Evolutionary conservation across 352 stramenopile genomes (phyloP).

Genomic region (Thraustochytrium sp.): DNA sequence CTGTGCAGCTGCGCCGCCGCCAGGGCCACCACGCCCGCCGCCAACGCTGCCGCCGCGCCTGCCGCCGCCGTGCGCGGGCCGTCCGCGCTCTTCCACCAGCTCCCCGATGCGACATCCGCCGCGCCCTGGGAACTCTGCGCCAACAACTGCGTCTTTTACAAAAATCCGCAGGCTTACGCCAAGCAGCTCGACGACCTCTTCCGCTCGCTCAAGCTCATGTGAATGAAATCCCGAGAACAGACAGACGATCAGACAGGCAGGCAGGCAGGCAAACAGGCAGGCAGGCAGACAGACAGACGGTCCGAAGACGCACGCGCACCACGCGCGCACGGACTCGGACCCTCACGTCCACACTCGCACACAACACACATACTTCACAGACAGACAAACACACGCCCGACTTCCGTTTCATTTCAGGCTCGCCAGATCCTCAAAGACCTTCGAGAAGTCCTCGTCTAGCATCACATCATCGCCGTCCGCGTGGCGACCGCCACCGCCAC

Average conservation of each 20-base stretch:
- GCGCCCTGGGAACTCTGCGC: slow-evolving; percentile 23
- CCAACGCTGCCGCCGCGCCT: neutral
- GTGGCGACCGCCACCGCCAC: too few relatives aligned
- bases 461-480: too few relatives aligned
- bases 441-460: too few relatives aligned
- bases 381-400: too few relatives aligned
- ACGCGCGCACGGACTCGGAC: too few relatives aligned
- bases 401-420: too few relatives aligned
- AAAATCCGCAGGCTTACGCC: slow-evolving; percentile 20
- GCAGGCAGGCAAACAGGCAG: too few relatives aligned
- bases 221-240: neutral
- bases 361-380: too few relatives aligned
- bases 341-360: too few relatives aligned
- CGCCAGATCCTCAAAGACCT: too few relatives aligned
- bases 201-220: slow-evolving; percentile 2
- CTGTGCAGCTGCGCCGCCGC: slow-evolving; percentile 18
- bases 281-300: too few relatives aligned
- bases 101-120: neutral
- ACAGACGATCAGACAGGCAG: neutral
- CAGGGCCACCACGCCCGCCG: neutral
- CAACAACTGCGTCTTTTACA: slow-evolving; percentile 33
- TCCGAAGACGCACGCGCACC: too few relatives aligned
- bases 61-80: neutral
- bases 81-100: neutral
- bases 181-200: slow-evolving; percentile 35